Evolutionary conservation across 129 eudicot species (phyloP), one percentile per base, ranked within the genome.

Genomic region (Dittrichia graveolens): DNA sequence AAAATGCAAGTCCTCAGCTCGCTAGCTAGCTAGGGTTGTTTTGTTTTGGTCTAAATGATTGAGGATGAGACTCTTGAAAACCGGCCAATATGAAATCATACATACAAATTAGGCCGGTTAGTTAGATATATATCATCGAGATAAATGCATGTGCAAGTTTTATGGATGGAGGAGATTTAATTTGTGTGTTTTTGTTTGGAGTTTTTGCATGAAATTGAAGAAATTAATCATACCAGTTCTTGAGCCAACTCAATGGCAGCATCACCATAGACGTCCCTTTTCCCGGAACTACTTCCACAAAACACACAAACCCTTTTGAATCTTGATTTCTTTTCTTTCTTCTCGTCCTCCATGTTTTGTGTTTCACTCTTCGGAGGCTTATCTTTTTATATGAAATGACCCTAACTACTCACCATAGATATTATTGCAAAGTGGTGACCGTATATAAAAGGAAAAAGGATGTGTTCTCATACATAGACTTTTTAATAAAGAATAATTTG

Each of bases 261-360:
- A 59, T 84, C 88, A 47, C 73, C 75, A 69, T 89, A 89, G 39
- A 86, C 82, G 24, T 87, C 93, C 54, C 87, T 82, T 74, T 89
- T 89, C 0, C 96, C 92, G 41, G 90, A 67, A 70, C 96, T 89
- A 45, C 92, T 89, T 14, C 92, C 96, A 78, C 96, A 89, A 74
- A 89, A 89, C 40, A 86, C 96, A 70, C 96, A 86, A 14, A 89
- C 90, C 24, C 90, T 72, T 72, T 80, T 89, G 79, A 89, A 89
- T 73, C 86, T 84, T 61, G 96, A 89, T 38, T 71, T 75, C 49
- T 54, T 69, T 9, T 24, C 19, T 50, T 79, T 66, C 63, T 77
- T 76, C 49, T 78, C 88, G 78, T 58, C 73, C 61, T 66, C 68
- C 73, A 71, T 77, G 18, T 34, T 60, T 65, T 62, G n/a, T 5